Conservation (phyloP, 2,329 filamentous ascomycete genomes). For the Talaromyces sp. region DNA sequence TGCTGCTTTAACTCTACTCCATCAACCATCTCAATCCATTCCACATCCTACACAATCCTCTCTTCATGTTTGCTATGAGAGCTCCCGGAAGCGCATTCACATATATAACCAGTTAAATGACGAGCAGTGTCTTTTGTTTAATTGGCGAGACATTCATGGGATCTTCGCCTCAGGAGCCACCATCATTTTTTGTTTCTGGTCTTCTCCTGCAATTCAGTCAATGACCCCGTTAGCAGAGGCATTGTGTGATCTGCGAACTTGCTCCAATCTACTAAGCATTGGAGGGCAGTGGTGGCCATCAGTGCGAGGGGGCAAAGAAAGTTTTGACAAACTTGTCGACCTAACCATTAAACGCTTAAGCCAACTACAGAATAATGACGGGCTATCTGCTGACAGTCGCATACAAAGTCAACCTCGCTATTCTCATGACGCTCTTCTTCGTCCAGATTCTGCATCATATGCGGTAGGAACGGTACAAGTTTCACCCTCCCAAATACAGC, state of each 20-base stretch:
- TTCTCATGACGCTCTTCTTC: not conserved
- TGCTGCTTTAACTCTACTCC: constrained; percentile 28
- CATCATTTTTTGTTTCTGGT: constrained; percentile 36
- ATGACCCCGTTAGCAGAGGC: constrained; percentile 19
- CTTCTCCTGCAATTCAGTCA: constrained; percentile 23
- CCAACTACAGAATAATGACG: constrained; percentile 8
- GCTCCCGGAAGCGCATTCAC: constrained; percentile 20
- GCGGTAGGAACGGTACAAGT: not conserved
- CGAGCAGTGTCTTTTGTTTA: constrained; percentile 25
- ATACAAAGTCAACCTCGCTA: not conserved
- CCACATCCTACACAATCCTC: constrained; percentile 24
- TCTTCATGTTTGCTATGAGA: constrained; percentile 26
- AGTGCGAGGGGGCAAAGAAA: constrained; percentile 26
- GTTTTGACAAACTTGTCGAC: constrained; percentile 27
- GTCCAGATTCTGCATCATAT: not conserved
- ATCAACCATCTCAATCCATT: constrained; percentile 34
- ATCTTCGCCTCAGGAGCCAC: constrained; percentile 36
- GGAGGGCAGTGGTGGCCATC: constrained; percentile 40
- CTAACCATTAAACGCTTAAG: constrained; percentile 20
- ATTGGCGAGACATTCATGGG: constrained; percentile 35
- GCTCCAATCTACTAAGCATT: constrained; percentile 34
- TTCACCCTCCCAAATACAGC: not conserved
- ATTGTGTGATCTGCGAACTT: constrained; percentile 24
- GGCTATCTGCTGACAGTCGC: not conserved
- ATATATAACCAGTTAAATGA: constrained; percentile 29